Conservation (phyloP, 1,139 yeast genomes). For the Candida sanyaensis region DNA sequence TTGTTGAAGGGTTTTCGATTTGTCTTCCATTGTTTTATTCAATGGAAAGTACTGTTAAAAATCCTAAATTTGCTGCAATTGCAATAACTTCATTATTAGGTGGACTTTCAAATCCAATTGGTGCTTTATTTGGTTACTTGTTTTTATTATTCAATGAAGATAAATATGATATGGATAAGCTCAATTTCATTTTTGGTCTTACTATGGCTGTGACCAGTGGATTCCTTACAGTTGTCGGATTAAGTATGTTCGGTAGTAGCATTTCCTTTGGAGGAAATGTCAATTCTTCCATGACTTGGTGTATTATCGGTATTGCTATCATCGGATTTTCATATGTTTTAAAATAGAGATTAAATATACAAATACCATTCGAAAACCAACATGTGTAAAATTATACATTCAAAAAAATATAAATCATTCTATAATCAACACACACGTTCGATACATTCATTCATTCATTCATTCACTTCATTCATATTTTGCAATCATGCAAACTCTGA, state of each 20-base stretch:
- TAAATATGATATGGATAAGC: constrained; percentile 30
- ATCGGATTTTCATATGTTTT: constrained; percentile 32
- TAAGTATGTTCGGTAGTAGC: constrained; percentile 76
- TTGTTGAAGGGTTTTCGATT: constrained; percentile 95
- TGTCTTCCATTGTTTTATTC: constrained; percentile 87
- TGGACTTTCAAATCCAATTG: constrained; percentile 84
- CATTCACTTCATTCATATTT: too few relatives aligned
- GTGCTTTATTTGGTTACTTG: constrained; percentile 73
- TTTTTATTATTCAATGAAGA: constrained; percentile 46
- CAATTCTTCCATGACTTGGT: constrained; percentile 55
- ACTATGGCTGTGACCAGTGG: constrained; percentile 80
- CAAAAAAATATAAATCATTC: not conserved
- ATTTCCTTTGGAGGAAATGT: constrained; percentile 68
- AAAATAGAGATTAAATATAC: not conserved
- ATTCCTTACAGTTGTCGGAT: constrained; percentile 78
- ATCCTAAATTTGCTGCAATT: constrained; percentile 62
- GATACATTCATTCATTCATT: too few relatives aligned
- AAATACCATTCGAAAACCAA: not conserved
- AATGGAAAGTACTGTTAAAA: constrained; percentile 24
- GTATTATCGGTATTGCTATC: constrained; percentile 46
- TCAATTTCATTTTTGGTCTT: constrained; percentile 57
- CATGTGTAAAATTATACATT: not conserved
- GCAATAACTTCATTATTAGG: constrained; percentile 69
- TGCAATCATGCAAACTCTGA: not conserved
- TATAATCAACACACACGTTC: not conserved